These are phyloP conservation scores for Tolypocladium tropicale DNA, from an alignment of 2,329 filamentous ascomycete species.

Conservation along the genomic window DNA sequence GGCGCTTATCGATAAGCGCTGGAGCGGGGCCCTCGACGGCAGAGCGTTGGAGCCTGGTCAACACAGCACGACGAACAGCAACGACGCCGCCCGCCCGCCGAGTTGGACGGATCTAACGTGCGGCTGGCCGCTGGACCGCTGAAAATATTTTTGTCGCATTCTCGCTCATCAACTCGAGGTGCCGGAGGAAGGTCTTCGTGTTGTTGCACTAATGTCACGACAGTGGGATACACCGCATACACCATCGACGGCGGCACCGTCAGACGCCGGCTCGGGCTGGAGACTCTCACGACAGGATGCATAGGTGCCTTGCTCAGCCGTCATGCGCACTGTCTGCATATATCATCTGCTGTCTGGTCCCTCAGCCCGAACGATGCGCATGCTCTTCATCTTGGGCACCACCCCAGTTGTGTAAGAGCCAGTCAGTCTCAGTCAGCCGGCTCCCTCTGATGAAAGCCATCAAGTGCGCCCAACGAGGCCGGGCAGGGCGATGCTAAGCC, in stretches of 20 bases:
- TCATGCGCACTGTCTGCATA: not conserved
- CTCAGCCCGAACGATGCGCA: not conserved
- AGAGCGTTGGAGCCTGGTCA: too few species aligned
- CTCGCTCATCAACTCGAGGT: not conserved
- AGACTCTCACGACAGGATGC: not conserved
- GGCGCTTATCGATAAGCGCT: slow-evolving; percentile 13
- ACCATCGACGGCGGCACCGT: not conserved
- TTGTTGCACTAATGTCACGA: not conserved
- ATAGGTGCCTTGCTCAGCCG: too few species aligned
- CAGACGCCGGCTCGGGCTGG: not conserved
- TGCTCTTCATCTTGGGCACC: too few species aligned
- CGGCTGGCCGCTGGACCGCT: too few species aligned
- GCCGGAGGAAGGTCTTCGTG: not conserved
- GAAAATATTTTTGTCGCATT: not conserved
- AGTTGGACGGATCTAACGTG: too few species aligned
- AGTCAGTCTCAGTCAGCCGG: not conserved
- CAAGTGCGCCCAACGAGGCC: not conserved
- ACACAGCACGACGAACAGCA: too few species aligned
- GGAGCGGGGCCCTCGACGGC: not conserved
- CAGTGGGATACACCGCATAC: not conserved
- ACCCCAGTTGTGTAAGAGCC: not conserved
- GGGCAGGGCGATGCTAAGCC: not conserved
- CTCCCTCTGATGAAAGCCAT: not conserved
- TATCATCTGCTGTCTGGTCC: not conserved
- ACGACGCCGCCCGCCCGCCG: too few species aligned